Percentiles rank a stretch among this genome's conserved stretches.
These are phyloP conservation scores for Suillus ampliporus DNA, from an alignment of 768 basidiomycete genomes.

Conservation along the genomic window DNA sequence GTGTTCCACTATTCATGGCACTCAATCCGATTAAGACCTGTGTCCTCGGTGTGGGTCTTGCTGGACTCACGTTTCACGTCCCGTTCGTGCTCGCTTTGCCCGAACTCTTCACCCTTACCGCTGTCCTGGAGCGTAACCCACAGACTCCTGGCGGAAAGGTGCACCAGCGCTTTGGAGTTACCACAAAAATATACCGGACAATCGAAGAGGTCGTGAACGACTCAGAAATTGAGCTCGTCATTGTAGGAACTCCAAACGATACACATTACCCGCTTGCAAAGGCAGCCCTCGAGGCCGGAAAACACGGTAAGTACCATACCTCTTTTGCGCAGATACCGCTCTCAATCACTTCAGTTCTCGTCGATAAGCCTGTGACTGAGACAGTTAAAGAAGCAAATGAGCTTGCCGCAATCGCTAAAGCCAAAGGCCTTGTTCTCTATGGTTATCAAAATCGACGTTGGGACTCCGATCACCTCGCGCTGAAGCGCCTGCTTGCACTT, in stretches of 20 bases:
- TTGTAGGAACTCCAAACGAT: slow-evolving; percentile 74
- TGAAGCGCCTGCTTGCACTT: slow-evolving; percentile 61
- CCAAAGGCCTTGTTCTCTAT: slow-evolving; percentile 68
- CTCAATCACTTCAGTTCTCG: slow-evolving; percentile 55
- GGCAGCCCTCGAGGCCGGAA: slow-evolving; percentile 67
- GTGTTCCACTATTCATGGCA: slow-evolving; percentile 7
- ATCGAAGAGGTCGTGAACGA: slow-evolving; percentile 68
- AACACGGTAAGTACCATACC: slow-evolving; percentile 58
- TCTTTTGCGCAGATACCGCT: neutral
- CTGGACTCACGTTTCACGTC: slow-evolving; percentile 79
- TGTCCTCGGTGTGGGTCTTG: slow-evolving; percentile 78
- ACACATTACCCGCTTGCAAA: slow-evolving; percentile 77
- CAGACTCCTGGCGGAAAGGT: slow-evolving; percentile 64
- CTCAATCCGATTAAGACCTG: slow-evolving; percentile 66
- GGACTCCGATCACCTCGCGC: slow-evolving; percentile 78
- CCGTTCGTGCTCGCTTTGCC: slow-evolving; percentile 80
- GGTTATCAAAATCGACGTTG: slow-evolving; percentile 78
- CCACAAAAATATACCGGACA: slow-evolving; percentile 60
- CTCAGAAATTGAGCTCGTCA: slow-evolving; percentile 66
- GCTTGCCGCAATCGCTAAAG: slow-evolving; percentile 61
- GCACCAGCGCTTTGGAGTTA: slow-evolving; percentile 64
- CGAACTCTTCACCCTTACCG: slow-evolving; percentile 68
- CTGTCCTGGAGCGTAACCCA: slow-evolving; percentile 80
- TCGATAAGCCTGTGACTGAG: slow-evolving; percentile 80
- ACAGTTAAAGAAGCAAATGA: slow-evolving; percentile 62